A percentile compares a stretch with the other conserved stretches of the same genome.
Evolutionary conservation across 148 eudicot species (phyloP).

Genomic region (Rhododendron mucronatum): DNA sequence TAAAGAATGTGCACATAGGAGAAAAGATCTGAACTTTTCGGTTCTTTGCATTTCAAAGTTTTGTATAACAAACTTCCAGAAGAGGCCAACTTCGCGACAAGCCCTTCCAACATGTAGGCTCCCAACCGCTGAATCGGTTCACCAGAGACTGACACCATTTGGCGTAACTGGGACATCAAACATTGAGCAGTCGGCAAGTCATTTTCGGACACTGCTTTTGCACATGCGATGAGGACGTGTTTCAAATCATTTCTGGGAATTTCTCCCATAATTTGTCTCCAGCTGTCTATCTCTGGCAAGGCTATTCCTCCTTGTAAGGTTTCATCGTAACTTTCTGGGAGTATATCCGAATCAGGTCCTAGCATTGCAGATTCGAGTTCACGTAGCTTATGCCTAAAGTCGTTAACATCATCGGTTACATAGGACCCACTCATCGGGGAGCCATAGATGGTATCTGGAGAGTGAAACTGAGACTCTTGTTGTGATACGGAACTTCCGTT

Average conservation of each 20-base stretch:
- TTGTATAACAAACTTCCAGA: constrained; percentile 41
- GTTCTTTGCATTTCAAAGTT: constrained; percentile 33
- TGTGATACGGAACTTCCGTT: constrained; percentile 32
- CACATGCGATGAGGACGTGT: constrained; percentile 30
- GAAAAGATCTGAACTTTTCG: constrained; percentile 36
- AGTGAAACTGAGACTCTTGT: constrained; percentile 25
- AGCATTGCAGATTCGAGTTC: constrained; percentile 41
- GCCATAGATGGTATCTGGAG: constrained; percentile 12
- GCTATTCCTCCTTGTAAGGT: constrained; percentile 14
- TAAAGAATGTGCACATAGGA: constrained; percentile 35
- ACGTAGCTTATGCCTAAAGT: constrained; percentile 33
- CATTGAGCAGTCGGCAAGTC: constrained; percentile 24
- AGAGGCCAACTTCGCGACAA: constrained; percentile 34
- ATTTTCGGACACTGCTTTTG: constrained; percentile 34
- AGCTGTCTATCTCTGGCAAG: constrained; percentile 23
- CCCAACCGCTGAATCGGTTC: constrained; percentile 44
- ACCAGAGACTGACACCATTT: constrained; percentile 42
- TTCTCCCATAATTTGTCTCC: constrained; percentile 39
- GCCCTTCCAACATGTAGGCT: constrained; percentile 46
- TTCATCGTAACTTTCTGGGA: constrained; percentile 15
- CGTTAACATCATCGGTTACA: constrained; percentile 25
- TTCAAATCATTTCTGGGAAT: constrained; percentile 27
- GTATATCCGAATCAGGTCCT: constrained; percentile 35
- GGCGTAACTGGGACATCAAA: constrained; percentile 36
- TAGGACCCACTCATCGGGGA: constrained; percentile 33